Conservation (phyloP, 2,329 filamentous ascomycete genomes). For the Calcarisporium arbuscula region DNA sequence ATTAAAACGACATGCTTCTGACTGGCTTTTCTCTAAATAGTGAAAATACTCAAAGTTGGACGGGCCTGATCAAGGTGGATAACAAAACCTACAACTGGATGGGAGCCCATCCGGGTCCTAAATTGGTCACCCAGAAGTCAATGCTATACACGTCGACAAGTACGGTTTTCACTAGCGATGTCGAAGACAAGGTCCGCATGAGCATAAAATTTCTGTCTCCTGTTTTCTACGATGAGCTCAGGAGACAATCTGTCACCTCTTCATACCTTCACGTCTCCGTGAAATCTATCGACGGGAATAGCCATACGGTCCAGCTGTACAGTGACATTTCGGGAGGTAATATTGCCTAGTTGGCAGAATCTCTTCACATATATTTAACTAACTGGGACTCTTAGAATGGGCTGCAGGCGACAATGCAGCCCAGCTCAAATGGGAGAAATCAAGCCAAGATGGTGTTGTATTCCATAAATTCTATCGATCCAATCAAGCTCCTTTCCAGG, state of each 20-base stretch:
- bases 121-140: slow-evolving; percentile 51
- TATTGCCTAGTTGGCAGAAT: too few relatives aligned
- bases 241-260: slow-evolving; percentile 61
- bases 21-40: slow-evolving; percentile 26
- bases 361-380: background rate
- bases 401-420: slow-evolving; percentile 54
- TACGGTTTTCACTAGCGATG: slow-evolving; percentile 63
- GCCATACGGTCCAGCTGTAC: slow-evolving; percentile 64
- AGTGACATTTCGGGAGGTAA: slow-evolving; percentile 55
- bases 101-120: slow-evolving; percentile 46
- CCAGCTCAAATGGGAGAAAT: slow-evolving; percentile 57
- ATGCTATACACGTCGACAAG: slow-evolving; percentile 67
- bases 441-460: slow-evolving; percentile 40
- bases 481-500: slow-evolving; percentile 59
- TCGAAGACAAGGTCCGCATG: slow-evolving; percentile 54
- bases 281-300: slow-evolving; percentile 51
- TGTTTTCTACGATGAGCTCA: slow-evolving; percentile 58
- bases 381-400: slow-evolving; percentile 50
- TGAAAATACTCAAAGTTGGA: slow-evolving; percentile 52
- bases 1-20: background rate
- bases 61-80: slow-evolving; percentile 66
- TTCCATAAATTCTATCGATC: slow-evolving; percentile 60
- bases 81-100: slow-evolving; percentile 60
- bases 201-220: slow-evolving; percentile 67
- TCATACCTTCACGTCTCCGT: slow-evolving; percentile 64